Evolutionary conservation across 202 grass and related monocot species (phyloP).

Genomic region (Panicum hallii): DNA sequence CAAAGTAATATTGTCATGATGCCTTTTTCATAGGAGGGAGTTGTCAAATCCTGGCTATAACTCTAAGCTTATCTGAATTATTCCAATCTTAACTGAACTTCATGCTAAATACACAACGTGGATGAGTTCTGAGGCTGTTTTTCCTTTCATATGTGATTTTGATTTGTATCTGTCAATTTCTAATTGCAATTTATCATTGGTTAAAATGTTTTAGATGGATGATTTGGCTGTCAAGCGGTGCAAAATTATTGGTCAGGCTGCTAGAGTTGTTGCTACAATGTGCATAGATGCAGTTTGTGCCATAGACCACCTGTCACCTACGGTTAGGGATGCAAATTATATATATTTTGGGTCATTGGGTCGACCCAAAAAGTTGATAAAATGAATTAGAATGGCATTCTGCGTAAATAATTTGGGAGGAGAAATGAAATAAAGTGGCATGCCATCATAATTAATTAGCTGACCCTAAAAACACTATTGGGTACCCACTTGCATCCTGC

Average conservation of each 20-base stretch:
- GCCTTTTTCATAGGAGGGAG: background rate
- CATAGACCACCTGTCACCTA: background rate
- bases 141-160: too few relatives aligned
- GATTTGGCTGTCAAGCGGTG: background rate
- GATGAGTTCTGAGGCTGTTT: background rate
- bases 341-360: too few relatives aligned
- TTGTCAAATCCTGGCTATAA: background rate
- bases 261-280: background rate
- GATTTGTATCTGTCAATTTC: too few relatives aligned
- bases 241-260: background rate
- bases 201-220: background rate
- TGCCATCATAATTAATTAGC: too few relatives aligned
- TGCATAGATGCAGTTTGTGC: background rate
- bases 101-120: background rate
- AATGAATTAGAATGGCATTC: too few relatives aligned
- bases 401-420: too few relatives aligned
- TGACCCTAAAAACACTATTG: too few relatives aligned
- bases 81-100: background rate
- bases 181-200: background rate
- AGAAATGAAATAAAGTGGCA: too few relatives aligned
- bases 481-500: too few relatives aligned
- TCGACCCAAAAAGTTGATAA: too few relatives aligned
- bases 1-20: background rate
- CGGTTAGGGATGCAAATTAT: background rate
- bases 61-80: background rate